Evolutionary conservation across 2,329 filamentous ascomycete species (phyloP).

Genomic region (Ophiostoma sp.): DNA sequence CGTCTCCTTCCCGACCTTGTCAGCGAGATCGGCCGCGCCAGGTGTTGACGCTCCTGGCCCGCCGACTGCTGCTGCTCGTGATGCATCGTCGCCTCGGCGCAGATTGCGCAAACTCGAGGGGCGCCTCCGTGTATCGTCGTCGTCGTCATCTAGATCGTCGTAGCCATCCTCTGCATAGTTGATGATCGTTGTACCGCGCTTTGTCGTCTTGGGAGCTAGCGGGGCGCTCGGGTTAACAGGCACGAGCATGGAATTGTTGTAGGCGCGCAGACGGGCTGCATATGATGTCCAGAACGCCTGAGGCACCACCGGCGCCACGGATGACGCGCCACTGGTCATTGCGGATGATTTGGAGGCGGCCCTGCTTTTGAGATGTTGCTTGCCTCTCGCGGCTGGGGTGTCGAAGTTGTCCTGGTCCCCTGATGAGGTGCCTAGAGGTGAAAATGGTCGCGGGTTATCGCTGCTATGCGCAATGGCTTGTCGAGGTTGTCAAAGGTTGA

Average conservation of each 20-base stretch:
- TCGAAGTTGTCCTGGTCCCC: not conserved
- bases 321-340: constrained; percentile 17
- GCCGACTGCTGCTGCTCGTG: constrained; percentile 38
- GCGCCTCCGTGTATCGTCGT: constrained; percentile 69
- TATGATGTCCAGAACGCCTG: constrained; percentile 90
- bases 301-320: constrained; percentile 45
- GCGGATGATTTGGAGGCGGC: not conserved
- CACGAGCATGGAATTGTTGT: constrained; percentile 85
- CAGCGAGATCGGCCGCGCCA: constrained; percentile 48
- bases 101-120: constrained; percentile 80
- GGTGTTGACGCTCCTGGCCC: constrained; percentile 6
- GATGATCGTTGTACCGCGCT: constrained; percentile 91
- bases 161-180: constrained; percentile 97
- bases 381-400: not conserved
- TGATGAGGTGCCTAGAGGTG: not conserved
- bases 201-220: constrained; percentile 78
- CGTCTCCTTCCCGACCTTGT: constrained; percentile 80
- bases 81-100: constrained; percentile 66
- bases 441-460: not conserved
- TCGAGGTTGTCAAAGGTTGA: too few relatives aligned
- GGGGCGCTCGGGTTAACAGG: constrained; percentile 70
- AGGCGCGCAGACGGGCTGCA: constrained; percentile 81
- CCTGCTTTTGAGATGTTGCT: not conserved
- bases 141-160: constrained; percentile 70
- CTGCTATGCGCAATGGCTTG: not conserved